phyloP scores from a whole-genome alignment of 345 rosid species.

The Moringa oleifera region DNA sequence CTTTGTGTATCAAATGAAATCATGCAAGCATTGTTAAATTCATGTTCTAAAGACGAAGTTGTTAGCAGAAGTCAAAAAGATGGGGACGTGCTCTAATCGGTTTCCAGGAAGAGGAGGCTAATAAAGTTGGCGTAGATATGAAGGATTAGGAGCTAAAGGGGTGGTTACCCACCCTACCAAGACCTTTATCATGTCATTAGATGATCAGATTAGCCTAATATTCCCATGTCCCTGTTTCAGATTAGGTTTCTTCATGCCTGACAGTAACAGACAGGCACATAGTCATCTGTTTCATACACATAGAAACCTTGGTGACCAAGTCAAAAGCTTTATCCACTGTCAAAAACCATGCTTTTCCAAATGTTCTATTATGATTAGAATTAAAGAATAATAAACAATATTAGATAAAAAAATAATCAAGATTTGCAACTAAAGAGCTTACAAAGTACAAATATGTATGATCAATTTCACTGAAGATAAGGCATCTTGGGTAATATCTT shows the following conservation, averaged over 20 bases:
- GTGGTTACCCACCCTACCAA: slow-evolving; percentile 18
- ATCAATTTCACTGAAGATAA: too few relatives aligned
- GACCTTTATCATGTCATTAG: neutral
- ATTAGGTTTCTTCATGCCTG: neutral
- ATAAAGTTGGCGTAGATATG: neutral
- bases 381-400: too few relatives aligned
- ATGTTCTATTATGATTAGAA: too few relatives aligned
- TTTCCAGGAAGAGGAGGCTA: too few relatives aligned
- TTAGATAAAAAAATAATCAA: too few relatives aligned
- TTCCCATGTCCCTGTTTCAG: neutral
- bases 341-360: too few relatives aligned
- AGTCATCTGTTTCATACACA: neutral
- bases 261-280: too few relatives aligned
- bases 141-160: slow-evolving; percentile 7
- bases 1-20: neutral
- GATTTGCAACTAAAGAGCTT: too few relatives aligned
- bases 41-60: neutral
- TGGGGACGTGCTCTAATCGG: too few relatives aligned
- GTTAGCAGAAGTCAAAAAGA: neutral
- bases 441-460: too few relatives aligned
- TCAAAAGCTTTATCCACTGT: too few relatives aligned
- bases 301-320: neutral
- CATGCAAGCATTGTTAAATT: neutral
- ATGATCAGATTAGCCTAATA: slow-evolving; percentile 11
- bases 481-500: too few relatives aligned